phyloP scores from a whole-genome alignment of 164 flowering plant genomes.

The Kalanchoe fedtschenkoi region DNA sequence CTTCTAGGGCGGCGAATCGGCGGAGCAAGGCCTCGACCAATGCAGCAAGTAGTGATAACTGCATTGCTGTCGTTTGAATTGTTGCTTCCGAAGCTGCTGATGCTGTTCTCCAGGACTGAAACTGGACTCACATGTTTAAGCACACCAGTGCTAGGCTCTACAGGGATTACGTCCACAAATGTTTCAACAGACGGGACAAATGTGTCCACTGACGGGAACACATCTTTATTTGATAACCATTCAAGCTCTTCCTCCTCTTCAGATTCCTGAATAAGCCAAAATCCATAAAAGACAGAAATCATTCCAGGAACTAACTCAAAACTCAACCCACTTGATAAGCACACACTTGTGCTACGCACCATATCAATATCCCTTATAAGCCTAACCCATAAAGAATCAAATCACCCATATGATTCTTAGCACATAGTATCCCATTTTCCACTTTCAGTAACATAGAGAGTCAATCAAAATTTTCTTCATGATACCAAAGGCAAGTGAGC shows the following conservation, averaged over 20 bases:
- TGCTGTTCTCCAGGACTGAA: conserved; percentile 45
- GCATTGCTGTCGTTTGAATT: conserved; percentile 14
- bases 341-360: no score
- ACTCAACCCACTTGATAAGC: no score
- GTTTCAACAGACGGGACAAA: conserved; percentile 21
- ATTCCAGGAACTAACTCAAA: no score
- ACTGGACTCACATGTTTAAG: conserved; percentile 45
- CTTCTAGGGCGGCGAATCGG: conserved; percentile 43
- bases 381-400: no score
- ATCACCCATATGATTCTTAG: no score
- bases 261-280: conserved; percentile 10
- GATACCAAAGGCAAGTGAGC: no score
- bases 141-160: neutral
- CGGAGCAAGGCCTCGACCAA: conserved; percentile 22
- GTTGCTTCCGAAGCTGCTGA: conserved; percentile 9
- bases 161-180: conserved; percentile 24
- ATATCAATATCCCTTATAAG: no score
- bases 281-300: no score
- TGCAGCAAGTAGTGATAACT: conserved; percentile 6
- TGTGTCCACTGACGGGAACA: conserved; percentile 38
- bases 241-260: conserved; percentile 64
- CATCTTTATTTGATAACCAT: conserved; percentile 67
- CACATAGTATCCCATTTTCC: no score
- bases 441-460: no score
- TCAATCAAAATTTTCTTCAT: neutral